Evolutionary conservation across 306 rosid species (phyloP).

Genomic region (Prunus salicina): DNA sequence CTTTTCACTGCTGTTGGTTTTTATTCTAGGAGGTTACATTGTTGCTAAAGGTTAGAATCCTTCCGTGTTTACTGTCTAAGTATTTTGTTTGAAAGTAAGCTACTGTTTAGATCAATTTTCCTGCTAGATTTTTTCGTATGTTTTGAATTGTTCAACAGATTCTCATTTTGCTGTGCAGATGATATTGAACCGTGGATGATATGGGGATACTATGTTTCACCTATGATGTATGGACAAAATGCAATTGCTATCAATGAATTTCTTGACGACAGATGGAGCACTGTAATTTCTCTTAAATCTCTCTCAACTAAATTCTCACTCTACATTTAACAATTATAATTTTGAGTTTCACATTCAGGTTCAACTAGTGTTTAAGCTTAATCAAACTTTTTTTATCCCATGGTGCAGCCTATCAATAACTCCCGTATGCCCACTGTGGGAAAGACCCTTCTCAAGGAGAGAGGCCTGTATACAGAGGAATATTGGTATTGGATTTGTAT

Average conservation of each 20-base stretch:
- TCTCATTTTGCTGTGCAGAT: constrained; percentile 32
- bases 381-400: neutral
- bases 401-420: neutral
- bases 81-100: neutral
- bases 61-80: neutral
- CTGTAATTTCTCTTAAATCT: constrained; percentile 29
- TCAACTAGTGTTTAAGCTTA: neutral
- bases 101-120: neutral
- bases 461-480: constrained; percentile 23
- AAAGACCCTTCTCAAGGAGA: constrained; percentile 10
- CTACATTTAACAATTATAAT: neutral
- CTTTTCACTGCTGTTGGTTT: constrained; percentile 41
- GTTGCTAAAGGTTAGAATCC: constrained; percentile 49
- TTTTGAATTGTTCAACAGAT: neutral
- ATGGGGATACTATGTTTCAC: constrained; percentile 69
- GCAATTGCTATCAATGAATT: constrained; percentile 61
- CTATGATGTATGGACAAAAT: constrained; percentile 59
- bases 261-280: constrained; percentile 54
- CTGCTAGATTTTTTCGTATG: neutral
- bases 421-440: constrained; percentile 24
- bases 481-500: constrained; percentile 59
- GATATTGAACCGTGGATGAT: constrained; percentile 54
- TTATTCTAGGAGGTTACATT: constrained; percentile 63
- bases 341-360: neutral
- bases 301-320: neutral